phyloP scores from a whole-genome alignment of 352 stramenopile genomes.

The Pythium rhizo-oryzae region DNA sequence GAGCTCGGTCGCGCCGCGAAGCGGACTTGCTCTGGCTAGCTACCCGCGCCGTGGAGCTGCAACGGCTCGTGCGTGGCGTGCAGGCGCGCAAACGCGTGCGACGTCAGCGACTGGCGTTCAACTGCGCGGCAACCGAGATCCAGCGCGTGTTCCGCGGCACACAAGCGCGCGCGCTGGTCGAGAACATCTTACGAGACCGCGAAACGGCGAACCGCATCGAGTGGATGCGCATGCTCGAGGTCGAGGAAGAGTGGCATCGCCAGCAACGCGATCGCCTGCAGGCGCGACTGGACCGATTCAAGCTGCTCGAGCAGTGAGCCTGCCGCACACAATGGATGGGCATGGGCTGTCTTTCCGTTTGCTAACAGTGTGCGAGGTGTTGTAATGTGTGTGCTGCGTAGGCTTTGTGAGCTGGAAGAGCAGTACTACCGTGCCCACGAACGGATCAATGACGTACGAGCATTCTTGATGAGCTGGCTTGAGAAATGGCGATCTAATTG shows the following conservation, averaged over 20 bases:
- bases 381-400: slow-evolving; percentile 23
- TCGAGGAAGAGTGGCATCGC: slow-evolving; percentile 70
- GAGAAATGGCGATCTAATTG: not conserved
- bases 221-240: slow-evolving; percentile 70
- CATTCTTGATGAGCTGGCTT: not conserved
- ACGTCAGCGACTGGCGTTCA: slow-evolving; percentile 14
- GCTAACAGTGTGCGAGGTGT: not conserved
- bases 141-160: slow-evolving; percentile 75
- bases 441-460: slow-evolving; percentile 61
- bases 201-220: slow-evolving; percentile 68
- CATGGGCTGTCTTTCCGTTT: not conserved
- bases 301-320: slow-evolving; percentile 54
- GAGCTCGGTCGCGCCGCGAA: slow-evolving; percentile 40
- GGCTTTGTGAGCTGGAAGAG: slow-evolving; percentile 63
- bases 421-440: slow-evolving; percentile 67
- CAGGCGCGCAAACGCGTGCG: slow-evolving; percentile 46
- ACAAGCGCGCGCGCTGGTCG: slow-evolving; percentile 39
- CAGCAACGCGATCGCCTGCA: slow-evolving; percentile 61
- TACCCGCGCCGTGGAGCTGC: slow-evolving; percentile 47
- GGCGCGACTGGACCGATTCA: slow-evolving; percentile 52
- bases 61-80: slow-evolving; percentile 55
- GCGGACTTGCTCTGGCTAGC: slow-evolving; percentile 60
- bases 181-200: slow-evolving; percentile 48
- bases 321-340: not conserved
- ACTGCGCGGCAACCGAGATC: slow-evolving; percentile 48